Evolutionary conservation across 1,284 basidiomycete species (phyloP), one percentile per base, ranked within the genome.

Genomic region (Ceratobasidium sp.): DNA sequence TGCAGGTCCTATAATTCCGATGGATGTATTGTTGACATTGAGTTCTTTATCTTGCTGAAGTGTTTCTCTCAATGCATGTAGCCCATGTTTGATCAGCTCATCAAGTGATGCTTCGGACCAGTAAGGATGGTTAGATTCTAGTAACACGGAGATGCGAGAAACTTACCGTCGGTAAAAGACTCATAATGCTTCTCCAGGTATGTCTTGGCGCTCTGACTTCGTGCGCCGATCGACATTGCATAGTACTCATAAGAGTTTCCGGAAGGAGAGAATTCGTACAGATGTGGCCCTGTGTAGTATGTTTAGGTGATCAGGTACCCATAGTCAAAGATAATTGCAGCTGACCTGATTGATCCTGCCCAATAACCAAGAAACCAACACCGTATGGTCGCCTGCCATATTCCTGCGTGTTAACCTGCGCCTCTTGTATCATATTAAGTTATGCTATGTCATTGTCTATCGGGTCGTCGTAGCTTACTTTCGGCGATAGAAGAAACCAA

Each of bases 171-270:
- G 30, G 85, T 84, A 79, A 99, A 98, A 77, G 86, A 88, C 79
- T 95, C 92, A 78, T 90, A 96, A 80, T 98, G 90, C 80, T 92
- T 92, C 85, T 99, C 97, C 34, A 99, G 85, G 80, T 99, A 99
- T 8, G 97, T 99, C 84, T 98, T 99, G 70, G 97, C 97, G 77
- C 93, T 96, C 83, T 99, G 97, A 81, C 91, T 94, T 60, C 97
- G 89, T 18, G 97, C 97, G 64, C 97, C 97, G 80, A 99, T 98
- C 34, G 94, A 96, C 89, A 98, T 97, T 53, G 97, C 97, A 80
- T 91, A 96, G 84, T 98, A 99, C 82, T 99, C 97, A 80, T 97
- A 98, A 61, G 95, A 95, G 79, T 95, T 97, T 32, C 97, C 97
- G 0, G 96, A 93, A 0, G 97, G 97, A 0, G 94, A 96, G 84